Conservation (phyloP, 352 stramenopile species). For the Phytopythium cucurbitacearum region DNA sequence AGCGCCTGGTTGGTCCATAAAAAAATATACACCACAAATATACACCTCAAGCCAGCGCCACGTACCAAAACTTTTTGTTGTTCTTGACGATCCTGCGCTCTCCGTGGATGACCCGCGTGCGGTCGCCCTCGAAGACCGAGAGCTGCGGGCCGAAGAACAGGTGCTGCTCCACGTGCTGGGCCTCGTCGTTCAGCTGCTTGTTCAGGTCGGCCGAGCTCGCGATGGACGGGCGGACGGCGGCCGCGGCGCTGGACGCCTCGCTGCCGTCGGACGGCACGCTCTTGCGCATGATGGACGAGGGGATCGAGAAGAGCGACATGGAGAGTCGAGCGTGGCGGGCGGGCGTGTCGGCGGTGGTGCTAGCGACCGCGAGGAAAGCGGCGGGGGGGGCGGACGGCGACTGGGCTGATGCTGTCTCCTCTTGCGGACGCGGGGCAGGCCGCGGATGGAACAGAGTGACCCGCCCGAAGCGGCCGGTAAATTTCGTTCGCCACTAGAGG, state of each 20-base stretch:
- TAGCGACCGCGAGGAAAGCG: too few species aligned
- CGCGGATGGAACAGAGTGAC: too few species aligned
- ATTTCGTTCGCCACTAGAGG: too few species aligned
- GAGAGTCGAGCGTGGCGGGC: neutral
- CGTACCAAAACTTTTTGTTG: constrained; percentile 65
- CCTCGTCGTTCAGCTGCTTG: constrained; percentile 62
- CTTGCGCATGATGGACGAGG: constrained; percentile 53
- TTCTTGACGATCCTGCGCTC: constrained; percentile 88
- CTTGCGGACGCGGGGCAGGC: neutral
- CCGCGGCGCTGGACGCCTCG: constrained; percentile 18
- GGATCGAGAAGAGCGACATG: constrained; percentile 83
- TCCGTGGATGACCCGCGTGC: constrained; percentile 79
- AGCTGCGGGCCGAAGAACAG: constrained; percentile 80
- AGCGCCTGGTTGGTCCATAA: too few species aligned
- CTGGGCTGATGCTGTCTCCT: constrained; percentile 1
- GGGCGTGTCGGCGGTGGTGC: neutral
- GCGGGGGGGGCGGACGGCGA: neutral
- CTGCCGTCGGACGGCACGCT: constrained; percentile 48
- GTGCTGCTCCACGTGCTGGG: constrained; percentile 59
- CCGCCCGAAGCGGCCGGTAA: too few species aligned
- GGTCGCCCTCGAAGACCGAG: constrained; percentile 68
- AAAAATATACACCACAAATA: too few species aligned
- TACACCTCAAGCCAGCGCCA: neutral
- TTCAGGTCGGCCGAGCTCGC: constrained; percentile 66
- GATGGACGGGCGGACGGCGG: constrained; percentile 55